phyloP scores from a whole-genome alignment of 768 basidiomycete genomes.

The Lentinula raphanica region DNA sequence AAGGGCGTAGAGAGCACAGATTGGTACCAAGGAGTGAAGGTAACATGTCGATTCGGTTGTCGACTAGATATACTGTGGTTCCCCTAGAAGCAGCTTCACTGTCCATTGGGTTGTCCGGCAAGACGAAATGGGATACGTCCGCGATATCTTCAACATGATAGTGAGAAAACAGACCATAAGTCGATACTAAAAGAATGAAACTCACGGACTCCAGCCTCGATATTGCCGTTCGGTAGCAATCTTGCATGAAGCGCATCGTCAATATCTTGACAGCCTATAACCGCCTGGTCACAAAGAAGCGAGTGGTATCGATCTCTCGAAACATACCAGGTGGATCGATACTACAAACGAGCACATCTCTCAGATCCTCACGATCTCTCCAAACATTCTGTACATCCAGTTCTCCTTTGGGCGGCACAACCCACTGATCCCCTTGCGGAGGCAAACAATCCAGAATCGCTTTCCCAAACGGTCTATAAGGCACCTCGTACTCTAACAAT shows the following conservation, averaged over 20 bases:
- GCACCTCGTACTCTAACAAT: conserved; percentile 90
- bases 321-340: conserved; percentile 91
- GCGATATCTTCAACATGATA: conserved; percentile 78
- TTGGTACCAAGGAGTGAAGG: conserved; percentile 92
- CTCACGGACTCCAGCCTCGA: conserved; percentile 97
- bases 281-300: neutral
- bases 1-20: conserved; percentile 85
- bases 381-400: conserved; percentile 44
- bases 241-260: conserved; percentile 96
- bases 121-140: conserved; percentile 96
- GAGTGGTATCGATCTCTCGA: neutral
- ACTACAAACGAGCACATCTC: conserved; percentile 84
- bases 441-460: conserved; percentile 92
- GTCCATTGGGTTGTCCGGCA: conserved; percentile 92
- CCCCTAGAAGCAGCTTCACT: conserved; percentile 92
- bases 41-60: conserved; percentile 98
- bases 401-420: conserved; percentile 73
- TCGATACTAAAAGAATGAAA: conserved; percentile 17
- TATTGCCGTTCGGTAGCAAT: conserved; percentile 82
- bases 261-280: conserved; percentile 89
- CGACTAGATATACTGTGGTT: conserved; percentile 96
- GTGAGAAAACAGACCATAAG: neutral
- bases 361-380: conserved; percentile 82
- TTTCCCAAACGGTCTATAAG: conserved; percentile 94
- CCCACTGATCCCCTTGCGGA: conserved; percentile 84